Base-by-base conservation (phyloP, 2,329 filamentous ascomycete genomes). In the Colletotrichum liriopes region DNA sequence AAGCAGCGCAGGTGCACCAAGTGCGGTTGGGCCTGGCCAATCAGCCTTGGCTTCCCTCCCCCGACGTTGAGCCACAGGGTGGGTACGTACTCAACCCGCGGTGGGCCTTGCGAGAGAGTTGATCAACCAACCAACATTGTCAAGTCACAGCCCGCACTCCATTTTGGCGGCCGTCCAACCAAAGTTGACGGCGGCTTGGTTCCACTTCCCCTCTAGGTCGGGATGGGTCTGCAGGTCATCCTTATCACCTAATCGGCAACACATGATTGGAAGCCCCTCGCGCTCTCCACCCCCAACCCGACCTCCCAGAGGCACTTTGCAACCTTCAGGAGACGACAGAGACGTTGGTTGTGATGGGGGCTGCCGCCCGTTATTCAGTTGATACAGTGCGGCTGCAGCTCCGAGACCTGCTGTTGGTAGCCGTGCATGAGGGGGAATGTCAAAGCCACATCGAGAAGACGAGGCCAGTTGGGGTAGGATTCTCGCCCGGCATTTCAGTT, bases 231-330 rank as follows among this genome's bases (percentile, higher is more conserved):
- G 37, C 35, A 41, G 52, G 51, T 16, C 66, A 65, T 29, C 20
- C 47, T 58, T 63, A 52, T 69, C 43, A 20, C 45, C 39, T 47
- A 64, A 69, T 70, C 71, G 29, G 23, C 43, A 45, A 35, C 59
- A 68, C 45, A 68, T 72, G 72, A 72, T 73, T 73, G 72, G 72
- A 55, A 51, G 58, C 29, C n/a, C 56, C 32, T 37, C 41, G 9
- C 47, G 43, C 55, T 32, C 47, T 29, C 41, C 49, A 61, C 56
- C 45, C 54, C 55, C 52, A 39, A 39, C 43, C 26, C 32, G 41
- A 55, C 32, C 51, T 59, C 39, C 41, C 49, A 69, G n/a, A 65
- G 35, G 51, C 51, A 41, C 60, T 43, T 63, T 39, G 67, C 54
- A 65, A 52, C 61, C 61, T 51, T n/a, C 47, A 47, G 11, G 26